Evolutionary conservation across 1,139 yeast genomes (phyloP), one percentile per base, ranked within the genome.

Genomic region (Kodamaea anthophila): DNA sequence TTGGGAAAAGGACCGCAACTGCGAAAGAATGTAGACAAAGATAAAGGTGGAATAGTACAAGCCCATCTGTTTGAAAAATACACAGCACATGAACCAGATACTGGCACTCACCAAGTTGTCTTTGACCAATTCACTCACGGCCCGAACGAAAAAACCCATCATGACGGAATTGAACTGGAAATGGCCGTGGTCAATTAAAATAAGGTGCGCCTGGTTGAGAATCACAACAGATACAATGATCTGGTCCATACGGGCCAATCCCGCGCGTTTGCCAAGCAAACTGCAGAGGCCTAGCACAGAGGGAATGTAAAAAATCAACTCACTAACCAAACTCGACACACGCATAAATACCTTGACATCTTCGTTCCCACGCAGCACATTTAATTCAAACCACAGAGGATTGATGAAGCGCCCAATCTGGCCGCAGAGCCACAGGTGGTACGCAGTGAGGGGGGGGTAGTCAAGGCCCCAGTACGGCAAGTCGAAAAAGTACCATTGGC

Each of bases 401-500:
- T 83, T 70, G 23, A 83, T 58, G 24, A 73, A 55, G 5, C 65
- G 48, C 0, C 96, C 97, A 16, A 91, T 43, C 35, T 66, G 65
- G 0, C 98, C 98, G 31, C 82, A 53, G 1, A 84, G 28, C 71
- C 80, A 86, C 34, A 94, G 86, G 50, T 91, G 97, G 53, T 72
- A 88, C 0, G 97, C 98, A 0, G 98, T 91, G 40, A 93, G 62
- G 5, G 98, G 98, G 1, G 99, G 99, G 53, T 91, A 93, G 54
- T 93, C 98, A 27, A 93, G 65, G 1, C 97, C 96, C 98, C 98
- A 91, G 60, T 91, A 87, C 43, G 78, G 77, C 28, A 86, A 64
- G 50, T 91, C 96, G 53, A 77, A 86, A 58, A 71, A 83, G 51
- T 91, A 91, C 98, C 98, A 93, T 39, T 81, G 48, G 1, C 62